These are phyloP conservation scores for Hemisphaericaspora xylanilytica DNA, from an alignment of 1,139 yeast genomes.

Conservation along the genomic window DNA sequence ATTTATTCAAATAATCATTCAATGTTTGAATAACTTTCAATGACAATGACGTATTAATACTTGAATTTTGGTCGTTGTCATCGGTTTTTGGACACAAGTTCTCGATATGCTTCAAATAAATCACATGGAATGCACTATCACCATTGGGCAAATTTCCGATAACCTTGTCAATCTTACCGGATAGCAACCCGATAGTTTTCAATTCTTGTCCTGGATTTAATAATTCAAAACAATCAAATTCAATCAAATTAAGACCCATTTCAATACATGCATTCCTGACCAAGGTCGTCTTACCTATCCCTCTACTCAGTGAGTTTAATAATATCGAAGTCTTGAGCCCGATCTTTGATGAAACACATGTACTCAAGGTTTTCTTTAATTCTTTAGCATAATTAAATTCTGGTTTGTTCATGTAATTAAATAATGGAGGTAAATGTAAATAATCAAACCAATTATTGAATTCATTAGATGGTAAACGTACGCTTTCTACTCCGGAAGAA, in stretches of 20 bases:
- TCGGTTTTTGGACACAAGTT: slow-evolving; percentile 68
- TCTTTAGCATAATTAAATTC: slow-evolving; percentile 52
- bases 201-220: slow-evolving; percentile 68
- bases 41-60: slow-evolving; percentile 52
- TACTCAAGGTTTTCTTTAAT: slow-evolving; percentile 49
- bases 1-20: slow-evolving; percentile 46
- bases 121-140: slow-evolving; percentile 35
- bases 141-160: slow-evolving; percentile 22
- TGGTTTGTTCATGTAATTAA: slow-evolving; percentile 26
- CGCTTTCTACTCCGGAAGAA: slow-evolving; percentile 58
- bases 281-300: slow-evolving; percentile 74
- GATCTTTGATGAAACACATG: slow-evolving; percentile 38
- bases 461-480: slow-evolving; percentile 34
- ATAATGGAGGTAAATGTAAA: slow-evolving; percentile 38
- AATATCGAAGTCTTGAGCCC: slow-evolving; percentile 61
- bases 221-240: slow-evolving; percentile 66
- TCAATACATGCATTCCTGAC: slow-evolving; percentile 54
- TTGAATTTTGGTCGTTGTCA: slow-evolving; percentile 57
- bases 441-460: slow-evolving; percentile 51
- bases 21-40: slow-evolving; percentile 61
- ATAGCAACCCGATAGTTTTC: slow-evolving; percentile 73
- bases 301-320: slow-evolving; percentile 67
- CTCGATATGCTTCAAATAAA: slow-evolving; percentile 73
- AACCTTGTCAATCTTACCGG: slow-evolving; percentile 70
- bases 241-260: slow-evolving; percentile 67